phyloP scores from a whole-genome alignment of 306 rosid genomes.

The Potentilla sterilis region DNA sequence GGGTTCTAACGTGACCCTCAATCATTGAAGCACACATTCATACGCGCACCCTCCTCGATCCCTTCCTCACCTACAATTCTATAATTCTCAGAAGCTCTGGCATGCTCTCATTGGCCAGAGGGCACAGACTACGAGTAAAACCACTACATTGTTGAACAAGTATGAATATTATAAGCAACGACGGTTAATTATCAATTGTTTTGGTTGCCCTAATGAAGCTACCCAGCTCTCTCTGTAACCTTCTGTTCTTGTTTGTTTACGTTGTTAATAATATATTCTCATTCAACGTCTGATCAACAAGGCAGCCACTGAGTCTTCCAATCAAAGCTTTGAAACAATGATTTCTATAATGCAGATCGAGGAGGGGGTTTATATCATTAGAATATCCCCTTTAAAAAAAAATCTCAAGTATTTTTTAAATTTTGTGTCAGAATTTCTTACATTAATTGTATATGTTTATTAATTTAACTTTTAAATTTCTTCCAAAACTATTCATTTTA shows the following conservation, averaged over 20 bases:
- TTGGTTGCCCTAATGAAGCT: background rate
- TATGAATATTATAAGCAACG: conserved; percentile 1
- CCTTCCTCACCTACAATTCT: background rate
- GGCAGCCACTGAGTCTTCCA: conserved; percentile 20
- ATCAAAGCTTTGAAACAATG: conserved; percentile 25
- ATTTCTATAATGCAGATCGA: background rate
- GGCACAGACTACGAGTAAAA: conserved; percentile 26
- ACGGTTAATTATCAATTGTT: background rate
- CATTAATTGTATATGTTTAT: no score
- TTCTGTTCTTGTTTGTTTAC: background rate
- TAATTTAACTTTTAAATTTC: no score
- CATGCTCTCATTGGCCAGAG: background rate
- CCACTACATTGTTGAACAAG: conserved; percentile 10
- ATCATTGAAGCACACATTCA: conserved; percentile 39
- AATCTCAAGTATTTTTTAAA: no score
- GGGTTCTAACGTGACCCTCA: conserved; percentile 36
- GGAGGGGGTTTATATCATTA: conserved; percentile 19
- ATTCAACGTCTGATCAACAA: background rate
- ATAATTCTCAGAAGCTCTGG: background rate
- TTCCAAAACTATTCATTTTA: no score
- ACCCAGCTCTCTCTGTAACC: background rate
- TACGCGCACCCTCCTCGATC: conserved; percentile 22
- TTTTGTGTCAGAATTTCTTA: no score
- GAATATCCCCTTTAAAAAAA: no score
- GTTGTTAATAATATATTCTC: background rate